Conservation (phyloP, 2,329 filamentous ascomycete species). For the Beauveria varroae region DNA sequence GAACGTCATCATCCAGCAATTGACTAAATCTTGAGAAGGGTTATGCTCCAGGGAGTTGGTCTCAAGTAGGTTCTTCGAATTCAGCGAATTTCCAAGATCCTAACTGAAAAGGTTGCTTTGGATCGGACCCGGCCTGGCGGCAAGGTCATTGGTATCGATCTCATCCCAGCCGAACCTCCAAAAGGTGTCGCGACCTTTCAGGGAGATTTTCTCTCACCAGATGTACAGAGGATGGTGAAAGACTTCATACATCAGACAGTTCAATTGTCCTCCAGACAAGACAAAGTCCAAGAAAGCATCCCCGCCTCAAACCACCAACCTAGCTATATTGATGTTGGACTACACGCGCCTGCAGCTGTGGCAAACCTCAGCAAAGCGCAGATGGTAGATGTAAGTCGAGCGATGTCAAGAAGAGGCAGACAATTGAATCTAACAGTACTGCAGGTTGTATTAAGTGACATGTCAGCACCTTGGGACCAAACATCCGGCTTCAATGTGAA, state of each 20-base stretch:
- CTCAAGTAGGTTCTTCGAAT: constrained; percentile 42
- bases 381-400: constrained; percentile 56
- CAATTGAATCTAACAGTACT: constrained; percentile 13
- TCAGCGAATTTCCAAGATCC: not conserved
- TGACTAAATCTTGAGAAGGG: constrained; percentile 40
- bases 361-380: constrained; percentile 21
- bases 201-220: constrained; percentile 76
- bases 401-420: not conserved
- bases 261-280: not conserved
- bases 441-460: constrained; percentile 89
- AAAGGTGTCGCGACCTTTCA: constrained; percentile 90
- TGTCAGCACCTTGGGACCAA: constrained; percentile 94
- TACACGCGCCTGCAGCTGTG: constrained; percentile 29
- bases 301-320: constrained; percentile 25
- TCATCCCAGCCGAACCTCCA: constrained; percentile 87
- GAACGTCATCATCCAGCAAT: not conserved
- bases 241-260: constrained; percentile 57
- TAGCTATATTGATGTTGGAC: constrained; percentile 62
- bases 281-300: constrained; percentile 7
- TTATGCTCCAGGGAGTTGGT: constrained; percentile 70
- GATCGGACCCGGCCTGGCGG: constrained; percentile 70
- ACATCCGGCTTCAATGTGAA: constrained; percentile 71
- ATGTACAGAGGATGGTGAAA: constrained; percentile 69
- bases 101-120: constrained; percentile 59
- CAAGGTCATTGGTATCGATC: constrained; percentile 82